phyloP scores from a whole-genome alignment of 83 land plant genomes.

The Isoetes engelmannii region DNA sequence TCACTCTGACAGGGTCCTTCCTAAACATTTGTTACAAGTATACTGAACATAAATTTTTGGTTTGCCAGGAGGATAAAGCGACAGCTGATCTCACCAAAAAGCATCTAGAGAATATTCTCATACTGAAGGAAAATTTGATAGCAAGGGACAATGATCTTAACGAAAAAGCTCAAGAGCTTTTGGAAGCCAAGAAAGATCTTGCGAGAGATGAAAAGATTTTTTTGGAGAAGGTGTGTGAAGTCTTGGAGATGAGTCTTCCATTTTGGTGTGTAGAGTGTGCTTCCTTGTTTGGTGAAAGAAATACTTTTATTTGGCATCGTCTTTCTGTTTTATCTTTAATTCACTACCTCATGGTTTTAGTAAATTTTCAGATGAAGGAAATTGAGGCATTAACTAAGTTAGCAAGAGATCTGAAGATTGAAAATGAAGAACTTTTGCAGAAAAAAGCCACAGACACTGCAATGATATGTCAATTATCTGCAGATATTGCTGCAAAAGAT shows the following conservation, averaged over 20 bases:
- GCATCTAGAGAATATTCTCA: slow-evolving; percentile 29
- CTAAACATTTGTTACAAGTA: too few species aligned
- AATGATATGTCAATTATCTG: slow-evolving; percentile 27
- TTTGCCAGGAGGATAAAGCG: not conserved
- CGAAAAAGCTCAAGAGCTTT: slow-evolving; percentile 22
- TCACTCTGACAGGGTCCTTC: too few species aligned
- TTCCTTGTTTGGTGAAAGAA: not conserved
- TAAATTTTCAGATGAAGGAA: slow-evolving; percentile 28
- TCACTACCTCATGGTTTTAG: not conserved
- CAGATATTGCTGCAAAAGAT: slow-evolving; percentile 29
- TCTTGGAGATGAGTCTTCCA: not conserved
- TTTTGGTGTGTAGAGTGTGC: not conserved
- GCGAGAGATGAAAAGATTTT: slow-evolving; percentile 36
- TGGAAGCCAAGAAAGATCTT: slow-evolving; percentile 35
- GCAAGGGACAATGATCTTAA: slow-evolving; percentile 25
- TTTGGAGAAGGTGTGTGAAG: slow-evolving; percentile 25
- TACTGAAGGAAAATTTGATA: slow-evolving; percentile 22
- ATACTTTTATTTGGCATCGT: not conserved
- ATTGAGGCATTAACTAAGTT: slow-evolving; percentile 30
- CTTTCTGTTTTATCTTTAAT: not conserved
- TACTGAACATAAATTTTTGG: too few species aligned
- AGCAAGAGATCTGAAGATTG: slow-evolving; percentile 23
- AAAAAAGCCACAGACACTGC: slow-evolving; percentile 26
- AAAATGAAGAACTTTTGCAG: slow-evolving; percentile 27
- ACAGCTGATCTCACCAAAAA: slow-evolving; percentile 13